phyloP scores from a whole-genome alignment of 1,284 basidiomycete species.

The Sporisorium scitamineum region DNA sequence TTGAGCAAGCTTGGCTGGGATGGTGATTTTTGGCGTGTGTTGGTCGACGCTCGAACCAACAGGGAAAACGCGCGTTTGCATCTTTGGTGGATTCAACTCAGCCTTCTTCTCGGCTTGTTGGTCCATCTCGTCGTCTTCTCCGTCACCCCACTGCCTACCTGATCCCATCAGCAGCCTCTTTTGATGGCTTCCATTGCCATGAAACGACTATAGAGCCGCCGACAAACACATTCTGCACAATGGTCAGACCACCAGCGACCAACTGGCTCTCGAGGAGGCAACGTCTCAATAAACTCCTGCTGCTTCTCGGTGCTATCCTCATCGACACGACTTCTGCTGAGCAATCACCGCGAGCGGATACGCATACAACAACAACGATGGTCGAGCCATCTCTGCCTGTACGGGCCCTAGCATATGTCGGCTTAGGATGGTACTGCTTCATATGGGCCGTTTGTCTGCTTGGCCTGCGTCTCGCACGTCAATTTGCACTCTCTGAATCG shows the following conservation, averaged over 20 bases:
- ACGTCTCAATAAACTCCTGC: neutral
- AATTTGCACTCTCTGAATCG: slow-evolving; percentile 21
- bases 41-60: slow-evolving; percentile 2
- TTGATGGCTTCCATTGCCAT: neutral
- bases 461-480: slow-evolving; percentile 74
- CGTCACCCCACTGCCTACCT: neutral
- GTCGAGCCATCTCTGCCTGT: neutral
- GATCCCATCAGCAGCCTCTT: neutral
- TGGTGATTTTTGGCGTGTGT: too few species aligned
- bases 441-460: slow-evolving; percentile 82
- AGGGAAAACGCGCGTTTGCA: neutral
- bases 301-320: slow-evolving; percentile 6
- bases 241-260: neutral
- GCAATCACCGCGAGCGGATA: neutral
- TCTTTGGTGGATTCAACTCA: neutral
- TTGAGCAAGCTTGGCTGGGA: too few species aligned
- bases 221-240: neutral
- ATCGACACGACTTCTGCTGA: neutral
- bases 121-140: neutral
- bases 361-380: neutral
- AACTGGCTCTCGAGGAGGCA: neutral
- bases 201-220: neutral
- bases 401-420: slow-evolving; percentile 13
- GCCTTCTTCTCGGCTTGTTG: slow-evolving; percentile 1
- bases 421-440: slow-evolving; percentile 77